phyloP scores from a whole-genome alignment of 495 filamentous ascomycete genomes.

The Xylaria grammica region DNA sequence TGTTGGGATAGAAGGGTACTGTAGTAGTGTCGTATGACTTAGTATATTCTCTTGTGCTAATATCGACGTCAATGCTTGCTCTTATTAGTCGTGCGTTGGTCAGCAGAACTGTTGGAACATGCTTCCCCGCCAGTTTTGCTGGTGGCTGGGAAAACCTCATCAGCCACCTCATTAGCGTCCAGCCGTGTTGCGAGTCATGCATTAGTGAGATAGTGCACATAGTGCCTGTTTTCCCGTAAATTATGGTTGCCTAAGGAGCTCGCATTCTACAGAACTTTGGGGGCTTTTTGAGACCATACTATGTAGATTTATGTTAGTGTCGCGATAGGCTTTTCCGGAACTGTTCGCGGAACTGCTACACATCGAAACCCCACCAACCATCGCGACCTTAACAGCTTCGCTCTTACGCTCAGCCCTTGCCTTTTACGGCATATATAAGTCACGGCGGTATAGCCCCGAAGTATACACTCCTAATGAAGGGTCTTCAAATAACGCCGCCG shows the following conservation, averaged over 20 bases:
- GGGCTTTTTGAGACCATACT: not conserved
- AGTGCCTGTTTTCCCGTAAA: not conserved
- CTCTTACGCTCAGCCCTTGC: not conserved
- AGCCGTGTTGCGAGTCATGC: not conserved
- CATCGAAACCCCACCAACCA: conserved; percentile 1
- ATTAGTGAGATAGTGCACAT: not conserved
- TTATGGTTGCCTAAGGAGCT: conserved; percentile 1
- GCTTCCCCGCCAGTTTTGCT: conserved; percentile 4
- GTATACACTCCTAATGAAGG: too few species aligned
- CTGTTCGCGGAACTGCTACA: not conserved
- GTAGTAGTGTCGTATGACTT: conserved; percentile 16
- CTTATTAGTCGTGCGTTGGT: conserved; percentile 21
- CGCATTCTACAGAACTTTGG: too few species aligned
- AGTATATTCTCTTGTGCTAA: conserved; percentile 13
- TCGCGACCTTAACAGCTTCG: conserved; percentile 8
- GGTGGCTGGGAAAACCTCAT: conserved; percentile 23
- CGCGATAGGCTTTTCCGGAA: conserved; percentile 1
- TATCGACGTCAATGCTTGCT: conserved; percentile 19
- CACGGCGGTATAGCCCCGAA: too few species aligned
- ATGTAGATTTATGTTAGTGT: conserved; percentile 9
- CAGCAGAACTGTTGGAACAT: conserved; percentile 12
- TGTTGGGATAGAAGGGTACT: conserved; percentile 10
- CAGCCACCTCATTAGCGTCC: conserved; percentile 20
- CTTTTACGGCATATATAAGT: conserved; percentile 9
- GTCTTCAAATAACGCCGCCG: not conserved